Conservation (phyloP, 2,329 filamentous ascomycete species). For the Calonectria montana region DNA sequence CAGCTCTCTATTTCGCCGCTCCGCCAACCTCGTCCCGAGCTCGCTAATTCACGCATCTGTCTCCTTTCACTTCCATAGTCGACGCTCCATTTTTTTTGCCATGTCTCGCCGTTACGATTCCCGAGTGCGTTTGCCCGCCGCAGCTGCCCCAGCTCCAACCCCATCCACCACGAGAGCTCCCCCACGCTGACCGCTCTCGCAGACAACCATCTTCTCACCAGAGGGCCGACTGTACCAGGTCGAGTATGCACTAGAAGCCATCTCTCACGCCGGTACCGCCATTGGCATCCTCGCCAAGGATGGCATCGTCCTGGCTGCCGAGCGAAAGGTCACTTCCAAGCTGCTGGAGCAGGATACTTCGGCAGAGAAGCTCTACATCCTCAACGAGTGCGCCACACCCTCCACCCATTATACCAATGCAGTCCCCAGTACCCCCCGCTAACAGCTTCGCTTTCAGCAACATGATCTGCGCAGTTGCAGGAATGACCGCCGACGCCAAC, state of each 20-base stretch:
- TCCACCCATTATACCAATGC: background rate
- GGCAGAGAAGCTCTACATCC: slow-evolving; percentile 98
- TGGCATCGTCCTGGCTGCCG: slow-evolving; percentile 96
- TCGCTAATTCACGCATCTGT: slow-evolving; percentile 4
- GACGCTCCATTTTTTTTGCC: slow-evolving; percentile 47
- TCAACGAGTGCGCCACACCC: slow-evolving; percentile 84
- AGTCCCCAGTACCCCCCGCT: slow-evolving; percentile 6
- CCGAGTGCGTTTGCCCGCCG: slow-evolving; percentile 72
- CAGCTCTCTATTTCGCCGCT: slow-evolving; percentile 14
- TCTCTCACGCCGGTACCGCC: slow-evolving; percentile 97
- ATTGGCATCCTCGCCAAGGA: slow-evolving; percentile 97
- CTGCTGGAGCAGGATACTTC: slow-evolving; percentile 99
- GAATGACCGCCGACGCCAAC: slow-evolving; percentile 99
- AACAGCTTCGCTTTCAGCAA: slow-evolving; percentile 70
- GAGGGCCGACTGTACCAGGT: slow-evolving; percentile 99
- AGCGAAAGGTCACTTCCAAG: slow-evolving; percentile 99
- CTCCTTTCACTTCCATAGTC: slow-evolving; percentile 15
- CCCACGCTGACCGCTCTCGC: slow-evolving; percentile 38
- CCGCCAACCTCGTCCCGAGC: slow-evolving; percentile 5
- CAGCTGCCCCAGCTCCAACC: slow-evolving; percentile 30
- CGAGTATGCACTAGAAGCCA: slow-evolving; percentile 98
- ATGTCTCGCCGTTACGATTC: slow-evolving; percentile 99
- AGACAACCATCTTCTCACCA: slow-evolving; percentile 99
- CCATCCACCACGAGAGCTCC: slow-evolving; percentile 10
- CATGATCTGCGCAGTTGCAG: slow-evolving; percentile 99